Percentiles rank a stretch among this genome's conserved stretches.
These are phyloP conservation scores for Mallotus japonicus DNA, from an alignment of 441 rosid species.

Conservation along the genomic window DNA sequence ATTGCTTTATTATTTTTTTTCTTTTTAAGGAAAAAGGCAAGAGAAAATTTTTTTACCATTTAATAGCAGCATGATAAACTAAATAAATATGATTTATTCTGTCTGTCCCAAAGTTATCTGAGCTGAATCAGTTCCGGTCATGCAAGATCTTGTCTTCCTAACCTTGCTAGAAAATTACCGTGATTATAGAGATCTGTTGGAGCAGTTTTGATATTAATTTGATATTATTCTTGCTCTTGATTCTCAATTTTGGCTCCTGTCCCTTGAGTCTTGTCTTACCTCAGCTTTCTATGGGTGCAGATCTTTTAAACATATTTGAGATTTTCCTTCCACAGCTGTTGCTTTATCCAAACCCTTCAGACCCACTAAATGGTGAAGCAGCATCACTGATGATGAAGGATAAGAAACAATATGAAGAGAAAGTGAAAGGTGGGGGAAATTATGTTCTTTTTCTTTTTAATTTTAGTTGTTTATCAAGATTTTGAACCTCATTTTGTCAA, in stretches of 20 bases:
- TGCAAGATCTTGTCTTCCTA: neutral
- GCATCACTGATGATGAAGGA: constrained; percentile 59
- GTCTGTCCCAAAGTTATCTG: neutral
- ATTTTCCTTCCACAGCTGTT: constrained; percentile 57
- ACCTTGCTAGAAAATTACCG: neutral
- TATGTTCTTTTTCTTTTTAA: neutral
- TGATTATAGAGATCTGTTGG: neutral
- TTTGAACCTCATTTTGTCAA: neutral
- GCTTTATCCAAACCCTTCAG: constrained; percentile 54
- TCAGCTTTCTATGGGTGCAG: constrained; percentile 28
- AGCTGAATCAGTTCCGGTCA: neutral
- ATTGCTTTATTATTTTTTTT: neutral
- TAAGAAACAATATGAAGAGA: constrained; percentile 43
- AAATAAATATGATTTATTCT: neutral
- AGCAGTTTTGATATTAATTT: neutral
- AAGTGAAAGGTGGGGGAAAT: constrained; percentile 45
- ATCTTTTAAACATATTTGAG: constrained; percentile 55
- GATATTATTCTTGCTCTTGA: neutral
- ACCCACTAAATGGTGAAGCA: constrained; percentile 58
- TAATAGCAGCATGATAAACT: neutral
- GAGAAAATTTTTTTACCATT: neutral
- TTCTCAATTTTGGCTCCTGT: constrained; percentile 2
- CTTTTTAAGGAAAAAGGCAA: neutral
- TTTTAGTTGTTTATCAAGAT: neutral
- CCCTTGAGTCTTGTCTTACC: neutral